These are phyloP conservation scores for Beauveria sp. DNA, from an alignment of 2,329 filamentous ascomycete species.

Conservation along the genomic window DNA sequence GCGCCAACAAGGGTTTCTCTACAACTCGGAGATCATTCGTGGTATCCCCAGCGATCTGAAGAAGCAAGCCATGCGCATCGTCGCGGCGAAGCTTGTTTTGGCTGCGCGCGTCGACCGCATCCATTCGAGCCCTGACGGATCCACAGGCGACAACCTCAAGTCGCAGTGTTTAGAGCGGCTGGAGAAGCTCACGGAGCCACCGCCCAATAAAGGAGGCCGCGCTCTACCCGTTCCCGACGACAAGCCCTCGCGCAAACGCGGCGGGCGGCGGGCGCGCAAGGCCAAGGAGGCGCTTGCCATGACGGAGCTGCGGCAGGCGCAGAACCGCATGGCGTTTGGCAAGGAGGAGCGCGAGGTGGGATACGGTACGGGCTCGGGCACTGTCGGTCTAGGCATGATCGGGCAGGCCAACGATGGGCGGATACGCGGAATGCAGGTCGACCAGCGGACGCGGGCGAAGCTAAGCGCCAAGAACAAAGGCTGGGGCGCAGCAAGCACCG, in stretches of 20 bases:
- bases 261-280: conserved; percentile 80
- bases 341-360: conserved; percentile 92
- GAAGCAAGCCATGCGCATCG: conserved; percentile 89
- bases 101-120: conserved; percentile 85
- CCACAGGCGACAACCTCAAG: conserved; percentile 73
- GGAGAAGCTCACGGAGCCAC: conserved; percentile 86
- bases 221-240: conserved; percentile 91
- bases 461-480: conserved; percentile 92
- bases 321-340: conserved; percentile 92
- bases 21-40: conserved; percentile 82
- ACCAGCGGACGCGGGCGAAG: conserved; percentile 87
- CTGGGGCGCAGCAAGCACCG: conserved; percentile 69
- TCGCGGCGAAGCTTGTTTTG: conserved; percentile 88
- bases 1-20: conserved; percentile 87
- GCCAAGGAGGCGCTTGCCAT: conserved; percentile 95
- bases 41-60: conserved; percentile 80
- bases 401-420: conserved; percentile 82
- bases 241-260: conserved; percentile 87
- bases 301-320: conserved; percentile 92
- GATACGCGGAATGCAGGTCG: conserved; percentile 80
- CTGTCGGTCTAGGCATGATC: conserved; percentile 90
- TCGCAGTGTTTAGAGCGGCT: conserved; percentile 76
- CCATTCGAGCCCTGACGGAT: conserved; percentile 73
- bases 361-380: conserved; percentile 78
- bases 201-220: conserved; percentile 78